A percentile compares a stretch with the other conserved stretches of the same genome.
phyloP scores from a whole-genome alignment of 257 asterid genomes.

The Ajuga chamaepitys region DNA sequence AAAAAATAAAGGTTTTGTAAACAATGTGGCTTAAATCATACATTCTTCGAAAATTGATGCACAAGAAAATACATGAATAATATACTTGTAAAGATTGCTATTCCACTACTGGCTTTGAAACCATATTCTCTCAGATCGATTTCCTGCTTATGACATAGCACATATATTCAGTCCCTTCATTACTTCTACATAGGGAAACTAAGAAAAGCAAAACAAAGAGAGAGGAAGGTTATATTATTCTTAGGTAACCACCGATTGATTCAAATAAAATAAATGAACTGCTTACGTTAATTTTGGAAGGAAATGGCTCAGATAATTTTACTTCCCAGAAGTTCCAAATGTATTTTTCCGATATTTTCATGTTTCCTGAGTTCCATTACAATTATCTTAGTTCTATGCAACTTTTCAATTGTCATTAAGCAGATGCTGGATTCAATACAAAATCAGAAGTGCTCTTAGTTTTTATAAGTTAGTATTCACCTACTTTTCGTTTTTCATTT shows the following conservation, averaged over 20 bases:
- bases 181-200: too few relatives aligned
- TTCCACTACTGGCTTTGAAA: too few relatives aligned
- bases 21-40: background rate
- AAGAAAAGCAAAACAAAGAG: too few relatives aligned
- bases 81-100: too few relatives aligned
- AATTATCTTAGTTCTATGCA: background rate
- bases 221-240: too few relatives aligned
- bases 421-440: background rate
- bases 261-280: background rate
- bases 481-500: background rate
- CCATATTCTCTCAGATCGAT: too few relatives aligned
- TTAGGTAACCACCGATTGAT: too few relatives aligned
- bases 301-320: background rate
- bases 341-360: background rate
- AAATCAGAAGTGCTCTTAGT: background rate
- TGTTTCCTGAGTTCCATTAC: background rate
- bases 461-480: background rate
- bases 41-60: background rate
- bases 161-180: too few relatives aligned
- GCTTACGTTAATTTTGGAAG: background rate
- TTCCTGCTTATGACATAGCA: too few relatives aligned
- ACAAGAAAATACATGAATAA: too few relatives aligned
- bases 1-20: background rate
- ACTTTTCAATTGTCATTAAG: background rate
- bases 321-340: background rate